A percentile compares a stretch with the other conserved stretches of the same genome.
Conservation (phyloP, 441 rosid genomes). For the Biscutella laevigata region DNA sequence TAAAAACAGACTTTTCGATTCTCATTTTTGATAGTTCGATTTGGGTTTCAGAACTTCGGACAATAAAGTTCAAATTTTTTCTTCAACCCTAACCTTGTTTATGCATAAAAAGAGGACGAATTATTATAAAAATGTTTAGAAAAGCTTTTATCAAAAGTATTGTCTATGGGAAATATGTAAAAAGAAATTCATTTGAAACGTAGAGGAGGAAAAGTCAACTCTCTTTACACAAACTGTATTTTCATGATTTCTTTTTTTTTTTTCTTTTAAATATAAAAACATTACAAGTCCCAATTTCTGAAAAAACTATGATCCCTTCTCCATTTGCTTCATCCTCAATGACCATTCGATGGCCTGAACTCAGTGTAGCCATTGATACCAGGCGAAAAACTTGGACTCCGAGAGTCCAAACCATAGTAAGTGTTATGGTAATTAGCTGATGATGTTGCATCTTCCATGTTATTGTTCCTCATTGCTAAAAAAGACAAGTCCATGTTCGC, state of each 20-base stretch:
- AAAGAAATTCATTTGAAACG: constrained; percentile 9
- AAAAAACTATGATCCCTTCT: neutral
- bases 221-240: constrained; percentile 39
- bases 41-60: too few species aligned
- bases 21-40: too few species aligned
- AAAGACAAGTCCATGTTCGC: constrained; percentile 54
- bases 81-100: too few species aligned
- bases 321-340: constrained; percentile 22
- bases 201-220: neutral
- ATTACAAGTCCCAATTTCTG: constrained; percentile 30
- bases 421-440: constrained; percentile 24
- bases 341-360: constrained; percentile 77
- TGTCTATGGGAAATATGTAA: too few species aligned
- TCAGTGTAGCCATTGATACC: constrained; percentile 54
- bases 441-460: constrained; percentile 31
- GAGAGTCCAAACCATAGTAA: constrained; percentile 1
- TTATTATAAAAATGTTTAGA: too few species aligned
- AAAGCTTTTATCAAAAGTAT: too few species aligned
- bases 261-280: constrained; percentile 5
- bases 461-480: constrained; percentile 40
- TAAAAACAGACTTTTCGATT: too few species aligned
- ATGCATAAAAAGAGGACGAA: too few species aligned
- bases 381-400: constrained; percentile 35
- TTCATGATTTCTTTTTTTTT: constrained; percentile 8
- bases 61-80: too few species aligned